These are phyloP conservation scores for Pontederia crassipes DNA, from an alignment of 176 grass and related monocot species.

Conservation along the genomic window DNA sequence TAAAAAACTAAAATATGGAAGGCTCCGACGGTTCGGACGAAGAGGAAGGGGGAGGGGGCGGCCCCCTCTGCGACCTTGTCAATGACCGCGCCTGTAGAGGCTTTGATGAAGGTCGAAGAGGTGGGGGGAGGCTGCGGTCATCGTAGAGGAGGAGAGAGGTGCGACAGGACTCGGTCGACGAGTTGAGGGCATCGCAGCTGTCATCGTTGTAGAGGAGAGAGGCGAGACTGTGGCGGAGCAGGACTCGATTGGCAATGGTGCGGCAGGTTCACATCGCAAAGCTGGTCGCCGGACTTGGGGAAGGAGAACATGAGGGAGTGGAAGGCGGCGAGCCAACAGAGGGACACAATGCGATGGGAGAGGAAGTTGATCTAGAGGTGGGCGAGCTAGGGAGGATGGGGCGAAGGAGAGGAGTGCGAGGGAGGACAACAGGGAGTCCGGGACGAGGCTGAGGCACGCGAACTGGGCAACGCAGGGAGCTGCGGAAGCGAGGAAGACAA, in stretches of 20 bases:
- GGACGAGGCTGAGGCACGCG: conserved; percentile 40
- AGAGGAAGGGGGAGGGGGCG: too few species aligned
- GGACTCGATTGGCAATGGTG: conserved; percentile 60
- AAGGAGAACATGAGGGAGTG: conserved; percentile 57
- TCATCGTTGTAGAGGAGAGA: conserved; percentile 81
- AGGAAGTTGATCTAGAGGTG: conserved; percentile 54
- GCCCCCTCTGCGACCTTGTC: conserved; percentile 40
- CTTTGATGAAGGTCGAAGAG: conserved; percentile 34
- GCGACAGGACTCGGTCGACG: conserved; percentile 34
- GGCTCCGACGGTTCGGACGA: too few species aligned
- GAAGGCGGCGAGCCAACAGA: conserved; percentile 47
- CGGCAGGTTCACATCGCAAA: conserved; percentile 50
- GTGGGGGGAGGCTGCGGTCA: conserved; percentile 60
- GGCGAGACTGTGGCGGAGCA: conserved; percentile 37
- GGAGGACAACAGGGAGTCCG: conserved; percentile 41
- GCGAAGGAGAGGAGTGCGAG: conserved; percentile 23
- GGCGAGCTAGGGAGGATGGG: conserved; percentile 29
- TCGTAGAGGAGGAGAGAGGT: conserved; percentile 78
- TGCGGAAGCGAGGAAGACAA: conserved; percentile 35
- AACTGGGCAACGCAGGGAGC: conserved; percentile 34
- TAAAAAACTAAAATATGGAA: too few species aligned
- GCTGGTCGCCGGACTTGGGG: conserved; percentile 5
- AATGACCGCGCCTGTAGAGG: conserved; percentile 40
- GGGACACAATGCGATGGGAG: conserved; percentile 20
- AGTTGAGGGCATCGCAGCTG: conserved; percentile 53